phyloP scores from a whole-genome alignment of 495 filamentous ascomycete genomes.

The Saxophila tyrrhenica region DNA sequence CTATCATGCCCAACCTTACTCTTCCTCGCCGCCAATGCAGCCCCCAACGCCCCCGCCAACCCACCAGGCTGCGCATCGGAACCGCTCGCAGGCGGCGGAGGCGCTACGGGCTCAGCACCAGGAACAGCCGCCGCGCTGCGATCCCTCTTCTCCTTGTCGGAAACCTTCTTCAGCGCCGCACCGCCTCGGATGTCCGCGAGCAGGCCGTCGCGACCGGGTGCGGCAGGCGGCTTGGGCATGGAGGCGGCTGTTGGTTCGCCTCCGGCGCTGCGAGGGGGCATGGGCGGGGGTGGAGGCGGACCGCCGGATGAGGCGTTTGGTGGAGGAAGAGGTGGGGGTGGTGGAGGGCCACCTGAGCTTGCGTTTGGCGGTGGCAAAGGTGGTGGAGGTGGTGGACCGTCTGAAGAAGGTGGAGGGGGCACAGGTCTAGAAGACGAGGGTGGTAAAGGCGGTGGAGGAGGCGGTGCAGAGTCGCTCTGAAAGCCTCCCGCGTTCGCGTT shows the following conservation, averaged over 20 bases:
- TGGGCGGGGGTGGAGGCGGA: constrained; percentile 36
- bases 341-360: constrained; percentile 12
- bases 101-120: constrained; percentile 23
- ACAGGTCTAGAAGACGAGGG: background rate
- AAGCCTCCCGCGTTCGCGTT: constrained; percentile 22
- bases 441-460: constrained; percentile 23
- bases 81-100: constrained; percentile 24
- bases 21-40: constrained; percentile 73
- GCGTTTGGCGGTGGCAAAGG: constrained; percentile 14
- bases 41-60: constrained; percentile 70
- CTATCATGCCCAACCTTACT: constrained; percentile 70
- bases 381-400: constrained; percentile 15
- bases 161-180: constrained; percentile 68
- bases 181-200: constrained; percentile 70
- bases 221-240: constrained; percentile 33
- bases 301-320: constrained; percentile 3
- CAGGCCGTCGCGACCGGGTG: constrained; percentile 50
- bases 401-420: constrained; percentile 10
- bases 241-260: constrained; percentile 16
- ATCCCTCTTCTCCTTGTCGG: constrained; percentile 63
- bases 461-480: constrained; percentile 30
- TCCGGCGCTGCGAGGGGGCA: constrained; percentile 38
- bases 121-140: constrained; percentile 63
- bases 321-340: constrained; percentile 26
- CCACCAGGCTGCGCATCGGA: constrained; percentile 47